Evolutionary conservation across 345 rosid species (phyloP), one percentile per base, ranked within the genome.

Genomic region (Pistacia vera): DNA sequence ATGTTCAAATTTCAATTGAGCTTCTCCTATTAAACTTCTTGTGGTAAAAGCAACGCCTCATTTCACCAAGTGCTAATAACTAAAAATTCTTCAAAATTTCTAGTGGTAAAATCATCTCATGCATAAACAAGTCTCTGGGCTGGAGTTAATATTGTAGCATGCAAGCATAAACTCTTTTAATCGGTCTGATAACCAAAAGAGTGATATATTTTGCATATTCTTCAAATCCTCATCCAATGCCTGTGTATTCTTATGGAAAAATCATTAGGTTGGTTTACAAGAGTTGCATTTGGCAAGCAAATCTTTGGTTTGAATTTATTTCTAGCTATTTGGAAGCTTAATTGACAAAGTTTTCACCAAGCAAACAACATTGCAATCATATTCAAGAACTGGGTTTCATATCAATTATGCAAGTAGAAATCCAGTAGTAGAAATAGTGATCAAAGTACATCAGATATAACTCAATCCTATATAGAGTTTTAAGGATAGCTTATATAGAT

Each of bases 341-440:
- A 33, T 33, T 18, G 10, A 49, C 20, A 73, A 48, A 68, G 5
- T 0, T 51, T 2, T 59, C 30, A 35, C 18, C n/a, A 22, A 57
- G 35, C 52, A 58, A 58, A 30, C 36, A 7, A 44, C 58, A 67
- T 38, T 38, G 7, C 33, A 44, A 38, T 11, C 66, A 57, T 8
- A 74, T 51, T 33, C 25, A 73, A 73, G 41, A 64, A 73, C 51
- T 33, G 16, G 10, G 4, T 52, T 51, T 49, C 35, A 41, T 52
- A 66, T 62, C 60, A 73, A 28, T 44, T 73, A 66, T 6, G 48
- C 12, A 41, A 63, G 0, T 13, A 73, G 46, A 14, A 8, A 46
- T 71, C 62, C 20, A 78, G 59, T 62, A 70, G 14, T 59, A 11
- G 56, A 44, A 76, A 60, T 22, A 56, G 63, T n/a, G 35, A 33